Conservation (phyloP, 2,329 filamentous ascomycete genomes). For the Cryphonectria radicalis region DNA sequence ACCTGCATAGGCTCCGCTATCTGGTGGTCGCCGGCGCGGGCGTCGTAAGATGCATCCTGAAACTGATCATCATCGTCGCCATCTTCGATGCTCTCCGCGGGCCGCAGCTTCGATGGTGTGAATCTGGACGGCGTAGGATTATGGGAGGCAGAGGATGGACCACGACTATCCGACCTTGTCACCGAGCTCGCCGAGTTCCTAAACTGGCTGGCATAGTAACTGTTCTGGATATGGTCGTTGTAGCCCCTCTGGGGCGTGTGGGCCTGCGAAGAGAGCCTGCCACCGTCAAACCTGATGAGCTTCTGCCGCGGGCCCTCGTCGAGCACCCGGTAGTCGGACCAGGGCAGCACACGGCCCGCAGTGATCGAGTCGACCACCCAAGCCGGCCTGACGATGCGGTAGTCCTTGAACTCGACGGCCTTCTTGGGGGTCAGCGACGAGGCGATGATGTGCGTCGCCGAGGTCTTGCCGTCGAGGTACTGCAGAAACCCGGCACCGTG, state of each 20-base stretch:
- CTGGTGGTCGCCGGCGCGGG: neutral
- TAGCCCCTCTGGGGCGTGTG: conserved; percentile 68
- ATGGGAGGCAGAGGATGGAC: conserved; percentile 28
- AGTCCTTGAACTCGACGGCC: conserved; percentile 81
- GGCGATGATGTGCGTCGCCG: conserved; percentile 94
- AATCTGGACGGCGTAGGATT: conserved; percentile 26
- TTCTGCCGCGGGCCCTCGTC: conserved; percentile 85
- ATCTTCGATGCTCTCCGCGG: conserved; percentile 45
- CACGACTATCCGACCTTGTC: conserved; percentile 34
- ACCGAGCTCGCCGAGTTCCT: conserved; percentile 42
- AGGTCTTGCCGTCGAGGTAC: conserved; percentile 92
- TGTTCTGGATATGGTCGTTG: conserved; percentile 77
- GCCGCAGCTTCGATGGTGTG: conserved; percentile 24
- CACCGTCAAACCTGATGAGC: conserved; percentile 65
- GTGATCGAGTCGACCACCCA: conserved; percentile 92
- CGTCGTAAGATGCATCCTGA: neutral
- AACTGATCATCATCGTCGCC: conserved; percentile 43
- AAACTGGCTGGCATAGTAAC: conserved; percentile 81
- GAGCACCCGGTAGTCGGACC: conserved; percentile 82
- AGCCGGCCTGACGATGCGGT: conserved; percentile 90
- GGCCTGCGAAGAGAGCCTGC: conserved; percentile 68
- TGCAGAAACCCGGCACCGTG: conserved; percentile 96
- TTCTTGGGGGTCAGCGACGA: conserved; percentile 92
- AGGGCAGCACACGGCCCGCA: conserved; percentile 80
- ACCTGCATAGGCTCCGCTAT: neutral